Evolutionary conservation across 257 asterid species (phyloP).

Genomic region (Plantago major): DNA sequence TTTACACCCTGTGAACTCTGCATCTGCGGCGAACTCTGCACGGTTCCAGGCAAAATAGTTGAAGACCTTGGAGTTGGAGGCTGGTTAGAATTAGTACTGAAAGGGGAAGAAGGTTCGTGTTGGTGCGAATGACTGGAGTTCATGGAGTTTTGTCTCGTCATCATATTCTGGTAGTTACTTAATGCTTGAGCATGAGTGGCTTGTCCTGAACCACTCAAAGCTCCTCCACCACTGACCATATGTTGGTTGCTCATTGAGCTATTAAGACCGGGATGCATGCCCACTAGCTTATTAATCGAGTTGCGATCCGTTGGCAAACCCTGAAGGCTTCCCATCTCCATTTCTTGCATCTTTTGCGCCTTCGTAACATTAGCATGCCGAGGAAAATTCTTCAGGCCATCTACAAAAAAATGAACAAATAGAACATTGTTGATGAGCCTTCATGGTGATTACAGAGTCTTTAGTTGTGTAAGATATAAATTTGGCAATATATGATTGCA

Average conservation of each 20-base stretch:
- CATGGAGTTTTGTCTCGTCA: constrained; percentile 75
- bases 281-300: constrained; percentile 52
- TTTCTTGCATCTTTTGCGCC: constrained; percentile 46
- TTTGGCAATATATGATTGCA: neutral
- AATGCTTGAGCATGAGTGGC: constrained; percentile 64
- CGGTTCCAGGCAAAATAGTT: constrained; percentile 31
- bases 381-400: constrained; percentile 72
- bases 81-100: constrained; percentile 33
- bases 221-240: constrained; percentile 45
- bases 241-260: constrained; percentile 36
- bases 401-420: constrained; percentile 35
- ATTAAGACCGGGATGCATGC: constrained; percentile 50
- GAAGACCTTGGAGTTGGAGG: constrained; percentile 43
- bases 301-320: constrained; percentile 52
- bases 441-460: neutral
- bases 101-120: constrained; percentile 57
- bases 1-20: constrained; percentile 29
- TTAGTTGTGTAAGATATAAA: neutral
- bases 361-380: constrained; percentile 44
- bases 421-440: constrained; percentile 1
- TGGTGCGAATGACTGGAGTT: constrained; percentile 41
- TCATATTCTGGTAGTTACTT: constrained; percentile 64
- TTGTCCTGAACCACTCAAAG: constrained; percentile 64
- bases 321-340: constrained; percentile 49
- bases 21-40: constrained; percentile 32